Evolutionary conservation across 108 stramenopile species (phyloP).

Genomic region (Cyclotella choctawhatcheeana): DNA sequence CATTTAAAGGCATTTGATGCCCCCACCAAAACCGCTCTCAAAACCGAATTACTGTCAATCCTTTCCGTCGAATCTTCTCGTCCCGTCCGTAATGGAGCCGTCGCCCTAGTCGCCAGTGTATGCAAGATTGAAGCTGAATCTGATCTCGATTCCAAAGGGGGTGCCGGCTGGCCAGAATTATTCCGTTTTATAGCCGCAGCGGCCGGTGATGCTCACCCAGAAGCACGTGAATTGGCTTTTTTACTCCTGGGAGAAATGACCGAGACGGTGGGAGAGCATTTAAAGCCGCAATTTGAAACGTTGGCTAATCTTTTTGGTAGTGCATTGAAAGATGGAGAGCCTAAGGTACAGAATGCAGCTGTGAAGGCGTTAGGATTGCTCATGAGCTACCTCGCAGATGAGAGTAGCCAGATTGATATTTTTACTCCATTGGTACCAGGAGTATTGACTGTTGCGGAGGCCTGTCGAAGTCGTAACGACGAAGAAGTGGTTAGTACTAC

Average conservation of each 20-base stretch:
- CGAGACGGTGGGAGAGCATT: constrained; percentile 86
- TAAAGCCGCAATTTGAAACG: constrained; percentile 77
- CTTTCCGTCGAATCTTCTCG: constrained; percentile 83
- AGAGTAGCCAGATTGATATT: constrained; percentile 65
- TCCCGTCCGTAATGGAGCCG: constrained; percentile 80
- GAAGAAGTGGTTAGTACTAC: constrained; percentile 82
- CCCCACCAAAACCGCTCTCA: constrained; percentile 59
- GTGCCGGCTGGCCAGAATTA: constrained; percentile 79
- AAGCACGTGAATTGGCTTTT: constrained; percentile 94
- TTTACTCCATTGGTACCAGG: constrained; percentile 78
- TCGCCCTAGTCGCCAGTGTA: constrained; percentile 78
- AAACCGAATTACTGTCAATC: constrained; percentile 72
- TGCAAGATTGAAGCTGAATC: constrained; percentile 62
- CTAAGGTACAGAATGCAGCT: constrained; percentile 82
- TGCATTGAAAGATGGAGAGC: constrained; percentile 67
- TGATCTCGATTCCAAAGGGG: constrained; percentile 49
- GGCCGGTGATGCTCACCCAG: constrained; percentile 54
- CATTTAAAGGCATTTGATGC: constrained; percentile 83
- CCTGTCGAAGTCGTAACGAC: constrained; percentile 65
- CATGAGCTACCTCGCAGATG: constrained; percentile 78
- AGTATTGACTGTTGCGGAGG: constrained; percentile 81
- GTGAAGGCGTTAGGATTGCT: constrained; percentile 86
- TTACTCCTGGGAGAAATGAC: constrained; percentile 92
- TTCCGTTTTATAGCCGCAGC: constrained; percentile 84
- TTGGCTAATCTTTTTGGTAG: constrained; percentile 79